Percentiles rank a stretch among this genome's conserved stretches.
Conservation (phyloP, 1,284 basidiomycete species). For the Hypsizygus ulmarius region DNA sequence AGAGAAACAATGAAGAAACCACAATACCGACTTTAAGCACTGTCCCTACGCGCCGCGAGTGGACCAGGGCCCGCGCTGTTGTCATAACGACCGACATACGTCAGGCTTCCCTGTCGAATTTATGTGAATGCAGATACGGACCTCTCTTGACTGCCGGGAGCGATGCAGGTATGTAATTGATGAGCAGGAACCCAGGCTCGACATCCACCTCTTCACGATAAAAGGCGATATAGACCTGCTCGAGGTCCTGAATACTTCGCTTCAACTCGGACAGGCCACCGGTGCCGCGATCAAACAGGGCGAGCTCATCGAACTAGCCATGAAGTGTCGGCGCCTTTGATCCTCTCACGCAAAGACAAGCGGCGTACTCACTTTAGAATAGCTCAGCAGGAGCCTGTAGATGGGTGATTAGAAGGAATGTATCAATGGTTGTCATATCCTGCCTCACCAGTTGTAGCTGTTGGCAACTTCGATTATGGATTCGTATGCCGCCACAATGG, state of each 20-base stretch:
- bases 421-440: slow-evolving; percentile 10
- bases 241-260: slow-evolving; percentile 33
- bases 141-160: slow-evolving; percentile 41
- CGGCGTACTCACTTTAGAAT: slow-evolving; percentile 29
- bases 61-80: slow-evolving; percentile 42
- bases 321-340: slow-evolving; percentile 1
- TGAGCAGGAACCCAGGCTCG: slow-evolving; percentile 36
- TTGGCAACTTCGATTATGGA: slow-evolving; percentile 25
- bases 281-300: slow-evolving; percentile 35
- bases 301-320: slow-evolving; percentile 32
- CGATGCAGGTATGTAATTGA: slow-evolving; percentile 41
- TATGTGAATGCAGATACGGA: slow-evolving; percentile 19
- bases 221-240: slow-evolving; percentile 39
- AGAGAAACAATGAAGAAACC: slow-evolving; percentile 28
- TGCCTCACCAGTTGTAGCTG: slow-evolving; percentile 36
- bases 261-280: slow-evolving; percentile 43
- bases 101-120: not conserved
- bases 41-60: slow-evolving; percentile 42
- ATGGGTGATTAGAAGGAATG: not conserved
- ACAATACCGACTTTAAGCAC: slow-evolving; percentile 39
- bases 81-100: slow-evolving; percentile 5
- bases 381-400: slow-evolving; percentile 37
- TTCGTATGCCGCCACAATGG: slow-evolving; percentile 33
- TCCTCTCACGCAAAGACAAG: slow-evolving; percentile 1
- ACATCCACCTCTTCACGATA: slow-evolving; percentile 36